These are phyloP conservation scores for Exophiala spinifera DNA, from an alignment of 2,329 filamentous ascomycete genomes.

Conservation along the genomic window DNA sequence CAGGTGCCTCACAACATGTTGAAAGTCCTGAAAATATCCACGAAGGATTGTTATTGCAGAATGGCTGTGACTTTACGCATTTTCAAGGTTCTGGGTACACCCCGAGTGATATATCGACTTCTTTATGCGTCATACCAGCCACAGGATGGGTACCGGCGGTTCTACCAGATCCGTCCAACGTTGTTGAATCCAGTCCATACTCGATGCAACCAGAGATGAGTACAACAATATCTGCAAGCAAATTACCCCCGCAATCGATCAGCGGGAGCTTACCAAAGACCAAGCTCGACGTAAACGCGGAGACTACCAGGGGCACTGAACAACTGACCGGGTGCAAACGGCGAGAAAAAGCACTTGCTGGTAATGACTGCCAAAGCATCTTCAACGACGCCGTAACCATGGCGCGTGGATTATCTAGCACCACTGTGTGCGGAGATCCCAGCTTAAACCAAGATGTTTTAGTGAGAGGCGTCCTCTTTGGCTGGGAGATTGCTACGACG, in stretches of 20 bases:
- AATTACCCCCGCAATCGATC: not conserved
- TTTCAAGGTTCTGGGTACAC: not conserved
- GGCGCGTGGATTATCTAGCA: not conserved
- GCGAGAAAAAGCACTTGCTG: not conserved
- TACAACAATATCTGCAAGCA: not conserved
- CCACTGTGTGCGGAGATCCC: not conserved
- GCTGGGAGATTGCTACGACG: conserved; percentile 1
- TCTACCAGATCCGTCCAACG: not conserved
- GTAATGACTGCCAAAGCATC: conserved; percentile 2
- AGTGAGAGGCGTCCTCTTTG: conserved; percentile 9
- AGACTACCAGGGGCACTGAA: not conserved
- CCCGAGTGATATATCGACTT: not conserved
- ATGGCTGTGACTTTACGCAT: not conserved
- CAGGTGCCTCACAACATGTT: not conserved
- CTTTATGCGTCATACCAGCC: not conserved
- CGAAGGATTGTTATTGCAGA: not conserved
- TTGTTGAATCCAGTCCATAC: not conserved
- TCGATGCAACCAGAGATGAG: not conserved
- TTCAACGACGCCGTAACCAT: conserved; percentile 1
- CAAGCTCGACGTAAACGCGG: not conserved
- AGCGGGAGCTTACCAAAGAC: not conserved
- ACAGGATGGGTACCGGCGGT: not conserved
- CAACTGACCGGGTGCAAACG: not conserved
- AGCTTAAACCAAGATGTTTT: conserved; percentile 11
- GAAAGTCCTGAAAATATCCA: not conserved